Base-by-base conservation (phyloP, 306 rosid species). In the Prinsepia uniflora region DNA sequence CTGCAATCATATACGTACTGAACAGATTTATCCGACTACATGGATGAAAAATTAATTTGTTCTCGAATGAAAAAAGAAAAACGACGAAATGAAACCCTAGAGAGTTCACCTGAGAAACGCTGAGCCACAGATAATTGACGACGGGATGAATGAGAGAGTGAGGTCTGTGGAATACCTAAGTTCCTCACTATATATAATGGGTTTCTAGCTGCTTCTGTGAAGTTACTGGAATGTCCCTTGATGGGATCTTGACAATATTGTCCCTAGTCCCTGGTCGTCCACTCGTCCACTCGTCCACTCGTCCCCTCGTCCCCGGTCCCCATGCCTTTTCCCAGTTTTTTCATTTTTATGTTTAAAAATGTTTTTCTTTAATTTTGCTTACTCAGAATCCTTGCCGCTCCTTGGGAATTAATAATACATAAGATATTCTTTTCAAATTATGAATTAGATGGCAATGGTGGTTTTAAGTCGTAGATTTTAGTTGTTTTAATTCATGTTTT, bases 81-180 rank as follows among this genome's bases (percentile, higher is more conserved):
- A 30, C 36, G 5, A 15, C 40, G 6, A 3, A 6, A 47, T 19
- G 65, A 56, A 82, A 75, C 81, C 81, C 86, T 74, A 82, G 61
- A 30, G 68, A 30, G 71, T 48, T 79, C 85, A 86, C 96, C 93
- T 70, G 82, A 78, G 43, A 73, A 17, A 67, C 65, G 84, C 81
- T 49, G 80, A 82, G 70, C 86, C 89, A 81, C 91, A 69, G 69
- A 83, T 70, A 65, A 63, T 67, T 7, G 76, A 62, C 59, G 50
- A 81, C 70, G 88, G 81, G n/a, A n/a, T n/a, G n/a, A n/a, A 71
- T 36, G 46, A 24, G 65, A 47, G 65, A 71, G 65, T 20, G 62
- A 40, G 40, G 50, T 10, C 74, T 3, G 18, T 55, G 2, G 24
- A 41, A 67, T 43, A 78, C 83, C 83, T 87, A 80, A 24, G 70